These are phyloP conservation scores for Aspergillus sp. DNA, from an alignment of 2,329 filamentous ascomycete genomes.

Conservation along the genomic window DNA sequence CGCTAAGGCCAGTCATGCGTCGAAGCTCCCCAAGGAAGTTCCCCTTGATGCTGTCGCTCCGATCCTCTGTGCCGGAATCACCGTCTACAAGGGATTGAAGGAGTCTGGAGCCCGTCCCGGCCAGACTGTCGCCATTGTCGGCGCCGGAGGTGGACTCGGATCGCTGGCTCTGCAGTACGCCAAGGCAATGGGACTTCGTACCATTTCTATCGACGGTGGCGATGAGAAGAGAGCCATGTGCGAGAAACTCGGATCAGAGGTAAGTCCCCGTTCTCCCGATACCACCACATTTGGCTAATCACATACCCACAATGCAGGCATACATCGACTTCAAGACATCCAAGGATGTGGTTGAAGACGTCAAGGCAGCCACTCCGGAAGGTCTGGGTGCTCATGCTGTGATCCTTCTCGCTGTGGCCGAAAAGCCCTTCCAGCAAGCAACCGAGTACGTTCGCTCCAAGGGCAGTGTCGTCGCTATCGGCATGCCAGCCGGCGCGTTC, in stretches of 20 bases:
- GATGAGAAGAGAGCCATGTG: slow-evolving; percentile 74
- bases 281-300: not conserved
- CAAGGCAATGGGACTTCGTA: slow-evolving; percentile 81
- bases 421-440: slow-evolving; percentile 96
- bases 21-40: slow-evolving; percentile 77
- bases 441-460: slow-evolving; percentile 81
- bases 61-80: slow-evolving; percentile 83
- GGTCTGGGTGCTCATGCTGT: slow-evolving; percentile 85
- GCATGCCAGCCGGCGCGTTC: slow-evolving; percentile 77
- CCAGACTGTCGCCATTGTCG: slow-evolving; percentile 79
- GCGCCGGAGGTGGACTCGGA: slow-evolving; percentile 81
- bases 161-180: slow-evolving; percentile 83
- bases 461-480: slow-evolving; percentile 85
- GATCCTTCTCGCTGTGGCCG: slow-evolving; percentile 78
- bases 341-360: slow-evolving; percentile 78
- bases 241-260: slow-evolving; percentile 66
- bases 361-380: slow-evolving; percentile 77
- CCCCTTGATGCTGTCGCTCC: slow-evolving; percentile 76
- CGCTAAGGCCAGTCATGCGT: slow-evolving; percentile 84
- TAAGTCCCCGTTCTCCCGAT: slow-evolving; percentile 3
- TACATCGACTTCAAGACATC: slow-evolving; percentile 81
- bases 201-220: slow-evolving; percentile 81
- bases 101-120: slow-evolving; percentile 74
- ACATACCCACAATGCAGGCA: slow-evolving; percentile 31
- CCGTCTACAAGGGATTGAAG: slow-evolving; percentile 89